Evolutionary conservation across 495 filamentous ascomycete genomes (phyloP).

Genomic region (Venustampulla echinocandica): DNA sequence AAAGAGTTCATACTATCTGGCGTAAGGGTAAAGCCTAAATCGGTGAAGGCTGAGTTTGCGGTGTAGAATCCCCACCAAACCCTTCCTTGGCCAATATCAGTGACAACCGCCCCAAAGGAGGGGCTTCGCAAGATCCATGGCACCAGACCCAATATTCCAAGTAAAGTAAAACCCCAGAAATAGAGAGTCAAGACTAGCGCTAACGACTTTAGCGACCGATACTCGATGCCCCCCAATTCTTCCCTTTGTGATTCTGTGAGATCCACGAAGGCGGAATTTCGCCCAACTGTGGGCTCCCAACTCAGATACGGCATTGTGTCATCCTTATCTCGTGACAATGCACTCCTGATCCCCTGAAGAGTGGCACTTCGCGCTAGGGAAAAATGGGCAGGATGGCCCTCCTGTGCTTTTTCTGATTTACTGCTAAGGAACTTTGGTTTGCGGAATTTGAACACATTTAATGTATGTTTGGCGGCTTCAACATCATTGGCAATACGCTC

Average conservation of each 20-base stretch:
- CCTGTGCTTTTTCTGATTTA: constrained; percentile 21
- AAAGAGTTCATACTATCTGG: constrained; percentile 92
- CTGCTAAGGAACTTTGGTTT: constrained; percentile 25
- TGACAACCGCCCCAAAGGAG: constrained; percentile 52
- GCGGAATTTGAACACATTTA: constrained; percentile 29
- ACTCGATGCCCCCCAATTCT: constrained; percentile 91
- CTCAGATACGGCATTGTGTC: constrained; percentile 76
- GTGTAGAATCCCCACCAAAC: constrained; percentile 93
- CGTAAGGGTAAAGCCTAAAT: constrained; percentile 78
- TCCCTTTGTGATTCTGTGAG: constrained; percentile 84
- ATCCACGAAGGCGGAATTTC: constrained; percentile 87
- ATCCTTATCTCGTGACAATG: constrained; percentile 36
- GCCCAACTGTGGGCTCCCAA: constrained; percentile 83
- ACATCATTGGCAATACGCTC: constrained; percentile 32
- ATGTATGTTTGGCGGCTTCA: constrained; percentile 25
- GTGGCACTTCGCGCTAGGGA: constrained; percentile 20
- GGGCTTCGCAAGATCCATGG: constrained; percentile 68
- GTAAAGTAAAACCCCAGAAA: constrained; percentile 62
- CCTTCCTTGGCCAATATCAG: constrained; percentile 48
- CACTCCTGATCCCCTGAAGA: constrained; percentile 25
- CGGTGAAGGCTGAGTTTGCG: constrained; percentile 75
- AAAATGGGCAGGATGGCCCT: constrained; percentile 13
- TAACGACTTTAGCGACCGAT: constrained; percentile 79
- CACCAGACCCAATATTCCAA: constrained; percentile 62
- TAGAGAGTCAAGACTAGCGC: constrained; percentile 69